Evolutionary conservation across 176 grass and related monocot species (phyloP), one percentile per base, ranked within the genome.

Genomic region (Carex pumila): DNA sequence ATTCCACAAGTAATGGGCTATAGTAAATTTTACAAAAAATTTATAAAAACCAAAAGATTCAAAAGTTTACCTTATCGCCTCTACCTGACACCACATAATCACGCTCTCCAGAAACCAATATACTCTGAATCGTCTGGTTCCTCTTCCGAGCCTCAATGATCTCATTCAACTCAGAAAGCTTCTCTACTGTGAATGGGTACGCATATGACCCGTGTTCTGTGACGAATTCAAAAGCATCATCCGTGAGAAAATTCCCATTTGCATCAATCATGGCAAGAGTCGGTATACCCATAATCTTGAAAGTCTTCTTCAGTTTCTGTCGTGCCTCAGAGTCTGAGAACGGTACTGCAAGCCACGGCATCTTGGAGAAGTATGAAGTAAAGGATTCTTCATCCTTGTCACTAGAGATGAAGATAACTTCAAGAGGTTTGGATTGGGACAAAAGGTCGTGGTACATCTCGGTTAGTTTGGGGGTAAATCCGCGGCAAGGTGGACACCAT

Each of bases 281-380:
- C 11, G 89, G 91, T 63, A 94, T 87, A 55, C 86, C 86, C 3
- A 2, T 65, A 18, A 92, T 87, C 10, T 97, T 84, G 50, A 92
- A 92, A 39, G 64, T 56, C 1, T 25, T 3, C 66, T 85, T 10
- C 52, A 97, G 85, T 36, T 25, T 61, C 6, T 65, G 6, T 58
- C 86, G 87, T 34, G 85, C 77, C 32, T 89, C 76, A 7, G 84
- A 88, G 60, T 97, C 94, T 0, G 84, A 93, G 59, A 91, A 97
- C 54, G 94, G 94, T 47, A 97, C 80, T 5, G 94, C 85, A 55
- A 97, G 70, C 94, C 94, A 97, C 3, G 91, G 94, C 94, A 97
- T 97, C 84, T 93, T 90, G 60, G 87, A 78, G 65, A 97, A 97
- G 79, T 93, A 93, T 0, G 47, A 73, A 15, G 86, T 93, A 79